Evolutionary conservation across 2,329 filamentous ascomycete genomes (phyloP).

Genomic region (Xenoacremonium recifei): DNA sequence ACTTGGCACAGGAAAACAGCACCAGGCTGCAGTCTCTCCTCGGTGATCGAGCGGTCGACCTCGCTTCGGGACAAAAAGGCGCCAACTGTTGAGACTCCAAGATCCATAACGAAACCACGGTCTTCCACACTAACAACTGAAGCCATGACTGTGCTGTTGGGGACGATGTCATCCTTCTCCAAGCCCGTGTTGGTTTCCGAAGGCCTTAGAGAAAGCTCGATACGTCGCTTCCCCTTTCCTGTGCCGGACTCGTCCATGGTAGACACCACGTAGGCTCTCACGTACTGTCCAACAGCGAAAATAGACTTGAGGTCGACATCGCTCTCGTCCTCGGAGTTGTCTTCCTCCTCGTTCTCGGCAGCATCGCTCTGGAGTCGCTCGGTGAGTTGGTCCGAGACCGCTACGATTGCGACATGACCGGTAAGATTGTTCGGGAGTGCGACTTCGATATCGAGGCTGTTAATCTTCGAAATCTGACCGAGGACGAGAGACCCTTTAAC

Average conservation of each 20-base stretch:
- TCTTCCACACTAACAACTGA: slow-evolving; percentile 92
- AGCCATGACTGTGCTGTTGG: slow-evolving; percentile 79
- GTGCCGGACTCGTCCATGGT: slow-evolving; percentile 64
- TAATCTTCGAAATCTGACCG: slow-evolving; percentile 81
- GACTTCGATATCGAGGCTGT: slow-evolving; percentile 73
- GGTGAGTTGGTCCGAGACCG: slow-evolving; percentile 80
- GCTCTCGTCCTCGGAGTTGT: slow-evolving; percentile 45
- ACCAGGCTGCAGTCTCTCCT: slow-evolving; percentile 74
- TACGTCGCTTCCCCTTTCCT: slow-evolving; percentile 71
- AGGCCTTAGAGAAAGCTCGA: slow-evolving; percentile 85
- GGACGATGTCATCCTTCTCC: slow-evolving; percentile 67
- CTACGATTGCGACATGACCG: slow-evolving; percentile 87
- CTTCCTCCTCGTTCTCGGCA: slow-evolving; percentile 50
- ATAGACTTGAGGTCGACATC: slow-evolving; percentile 72
- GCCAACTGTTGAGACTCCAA: slow-evolving; percentile 71
- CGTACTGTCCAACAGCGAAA: slow-evolving; percentile 82
- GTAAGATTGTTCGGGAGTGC: slow-evolving; percentile 89
- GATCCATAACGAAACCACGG: slow-evolving; percentile 89
- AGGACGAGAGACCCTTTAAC: slow-evolving; percentile 84
- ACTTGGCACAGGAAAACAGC: slow-evolving; percentile 82
- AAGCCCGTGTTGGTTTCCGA: slow-evolving; percentile 75
- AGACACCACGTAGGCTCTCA: slow-evolving; percentile 79
- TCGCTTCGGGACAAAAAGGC: slow-evolving; percentile 88
- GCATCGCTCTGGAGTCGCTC: slow-evolving; percentile 70
- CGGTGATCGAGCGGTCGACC: slow-evolving; percentile 63